Conservation (phyloP, 345 rosid genomes). For the Microthlaspi erraticum region DNA sequence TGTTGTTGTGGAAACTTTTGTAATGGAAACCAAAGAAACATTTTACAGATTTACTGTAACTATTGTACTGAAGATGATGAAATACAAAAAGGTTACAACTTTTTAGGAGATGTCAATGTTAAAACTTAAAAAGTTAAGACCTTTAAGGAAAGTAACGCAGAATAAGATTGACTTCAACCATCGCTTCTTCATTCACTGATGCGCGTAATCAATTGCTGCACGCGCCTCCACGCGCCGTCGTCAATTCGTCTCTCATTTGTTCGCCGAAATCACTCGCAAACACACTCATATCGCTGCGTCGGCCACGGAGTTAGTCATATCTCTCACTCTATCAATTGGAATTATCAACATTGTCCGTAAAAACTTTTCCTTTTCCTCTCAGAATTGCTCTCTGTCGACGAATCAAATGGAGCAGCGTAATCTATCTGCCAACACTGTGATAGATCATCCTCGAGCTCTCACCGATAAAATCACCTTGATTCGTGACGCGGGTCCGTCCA, state of each 20-base stretch:
- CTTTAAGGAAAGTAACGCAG: neutral
- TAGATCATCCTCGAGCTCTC: constrained; percentile 52
- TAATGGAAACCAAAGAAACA: constrained; percentile 3
- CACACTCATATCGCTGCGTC: constrained; percentile 17
- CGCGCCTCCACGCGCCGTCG: constrained; percentile 41
- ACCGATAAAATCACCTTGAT: constrained; percentile 57
- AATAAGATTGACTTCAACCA: neutral
- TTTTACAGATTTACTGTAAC: constrained; percentile 5
- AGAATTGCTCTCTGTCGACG: constrained; percentile 30
- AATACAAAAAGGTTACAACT: constrained; percentile 17
- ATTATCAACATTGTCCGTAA: neutral
- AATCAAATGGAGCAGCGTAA: constrained; percentile 45
- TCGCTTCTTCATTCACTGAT: constrained; percentile 1
- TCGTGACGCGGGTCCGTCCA: constrained; percentile 68
- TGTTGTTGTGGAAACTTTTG: neutral
- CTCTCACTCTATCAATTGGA: neutral
- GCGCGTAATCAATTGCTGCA: constrained; percentile 7
- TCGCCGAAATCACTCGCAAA: constrained; percentile 3
- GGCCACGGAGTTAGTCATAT: constrained; percentile 2
- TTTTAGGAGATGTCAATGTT: neutral
- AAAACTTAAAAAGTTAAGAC: constrained; percentile 18
- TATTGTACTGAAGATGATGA: constrained; percentile 3
- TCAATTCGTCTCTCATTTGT: neutral
- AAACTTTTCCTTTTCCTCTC: neutral
- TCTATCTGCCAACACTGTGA: constrained; percentile 47